These are phyloP conservation scores for Debaryomyces robertsiae DNA, from an alignment of 1,139 yeast species.

Conservation along the genomic window DNA sequence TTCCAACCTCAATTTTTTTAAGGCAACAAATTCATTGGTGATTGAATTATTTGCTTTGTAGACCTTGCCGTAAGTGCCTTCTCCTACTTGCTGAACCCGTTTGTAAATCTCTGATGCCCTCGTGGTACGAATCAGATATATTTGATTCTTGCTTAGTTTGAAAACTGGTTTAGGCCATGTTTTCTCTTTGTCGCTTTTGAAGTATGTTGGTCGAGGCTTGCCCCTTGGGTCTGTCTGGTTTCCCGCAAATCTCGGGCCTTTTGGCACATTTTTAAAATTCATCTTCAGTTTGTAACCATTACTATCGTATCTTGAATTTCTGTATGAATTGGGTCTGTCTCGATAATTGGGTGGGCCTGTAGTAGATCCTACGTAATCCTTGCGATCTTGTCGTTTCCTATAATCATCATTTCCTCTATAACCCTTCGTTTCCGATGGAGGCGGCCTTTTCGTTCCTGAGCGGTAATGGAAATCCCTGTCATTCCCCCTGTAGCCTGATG, in stretches of 20 bases:
- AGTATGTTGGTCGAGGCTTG: slow-evolving; percentile 7
- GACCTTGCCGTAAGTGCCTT: slow-evolving; percentile 54
- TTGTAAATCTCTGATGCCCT: slow-evolving; percentile 35
- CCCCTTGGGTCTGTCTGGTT: slow-evolving; percentile 9
- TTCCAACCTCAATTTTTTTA: slow-evolving; percentile 82
- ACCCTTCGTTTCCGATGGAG: slow-evolving; percentile 25
- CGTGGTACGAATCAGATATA: slow-evolving; percentile 35
- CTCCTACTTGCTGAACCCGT: slow-evolving; percentile 51
- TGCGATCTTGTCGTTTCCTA: slow-evolving; percentile 14
- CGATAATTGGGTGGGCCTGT: slow-evolving; percentile 21
- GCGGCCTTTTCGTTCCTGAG: slow-evolving; percentile 19
- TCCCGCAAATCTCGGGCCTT: slow-evolving; percentile 20
- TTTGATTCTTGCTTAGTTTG: slow-evolving; percentile 27
- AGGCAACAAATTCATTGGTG: slow-evolving; percentile 77
- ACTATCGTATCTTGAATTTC: slow-evolving; percentile 10
- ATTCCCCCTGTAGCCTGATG: slow-evolving; percentile 15
- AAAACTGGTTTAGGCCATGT: slow-evolving; percentile 12
- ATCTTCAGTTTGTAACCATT: slow-evolving; percentile 8
- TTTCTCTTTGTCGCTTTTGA: slow-evolving; percentile 9
- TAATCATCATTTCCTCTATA: slow-evolving; percentile 15
- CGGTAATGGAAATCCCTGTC: slow-evolving; percentile 10
- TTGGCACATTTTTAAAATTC: slow-evolving; percentile 17
- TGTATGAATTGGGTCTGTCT: slow-evolving; percentile 11
- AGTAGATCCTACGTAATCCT: slow-evolving; percentile 17
- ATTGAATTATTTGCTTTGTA: slow-evolving; percentile 62